phyloP scores from a whole-genome alignment of 2,329 filamentous ascomycete species.

The Diplocarpon rosae region DNA sequence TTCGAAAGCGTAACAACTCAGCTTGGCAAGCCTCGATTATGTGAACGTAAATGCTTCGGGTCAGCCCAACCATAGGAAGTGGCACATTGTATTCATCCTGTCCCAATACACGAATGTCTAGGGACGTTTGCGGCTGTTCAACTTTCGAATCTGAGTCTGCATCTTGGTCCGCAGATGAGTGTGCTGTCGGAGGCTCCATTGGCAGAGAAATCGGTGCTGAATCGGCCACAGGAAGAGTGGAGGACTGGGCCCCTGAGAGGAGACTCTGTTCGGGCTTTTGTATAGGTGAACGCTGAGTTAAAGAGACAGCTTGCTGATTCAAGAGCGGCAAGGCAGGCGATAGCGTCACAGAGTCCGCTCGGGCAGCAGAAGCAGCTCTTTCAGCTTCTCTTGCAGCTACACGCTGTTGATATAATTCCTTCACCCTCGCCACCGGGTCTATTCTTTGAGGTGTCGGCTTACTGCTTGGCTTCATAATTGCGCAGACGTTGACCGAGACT shows the following conservation, averaged over 20 bases:
- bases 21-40: conserved; percentile 34
- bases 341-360: neutral
- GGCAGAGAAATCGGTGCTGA: neutral
- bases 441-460: neutral
- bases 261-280: neutral
- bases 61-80: conserved; percentile 43
- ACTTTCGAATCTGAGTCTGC: too few relatives aligned
- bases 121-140: neutral
- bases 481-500: neutral
- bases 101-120: neutral
- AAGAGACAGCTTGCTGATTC: neutral
- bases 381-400: neutral
- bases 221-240: neutral
- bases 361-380: neutral
- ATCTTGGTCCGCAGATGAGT: neutral
- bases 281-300: neutral
- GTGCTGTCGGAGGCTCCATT: neutral
- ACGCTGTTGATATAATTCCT: neutral
- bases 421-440: neutral
- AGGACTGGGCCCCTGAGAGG: neutral
- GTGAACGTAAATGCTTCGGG: conserved; percentile 41
- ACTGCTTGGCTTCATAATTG: neutral
- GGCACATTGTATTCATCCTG: conserved; percentile 41
- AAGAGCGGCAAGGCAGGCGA: neutral
- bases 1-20: conserved; percentile 39